Base-by-base conservation (phyloP, 2,329 filamentous ascomycete genomes). In the Ascochyta koolunga region DNA sequence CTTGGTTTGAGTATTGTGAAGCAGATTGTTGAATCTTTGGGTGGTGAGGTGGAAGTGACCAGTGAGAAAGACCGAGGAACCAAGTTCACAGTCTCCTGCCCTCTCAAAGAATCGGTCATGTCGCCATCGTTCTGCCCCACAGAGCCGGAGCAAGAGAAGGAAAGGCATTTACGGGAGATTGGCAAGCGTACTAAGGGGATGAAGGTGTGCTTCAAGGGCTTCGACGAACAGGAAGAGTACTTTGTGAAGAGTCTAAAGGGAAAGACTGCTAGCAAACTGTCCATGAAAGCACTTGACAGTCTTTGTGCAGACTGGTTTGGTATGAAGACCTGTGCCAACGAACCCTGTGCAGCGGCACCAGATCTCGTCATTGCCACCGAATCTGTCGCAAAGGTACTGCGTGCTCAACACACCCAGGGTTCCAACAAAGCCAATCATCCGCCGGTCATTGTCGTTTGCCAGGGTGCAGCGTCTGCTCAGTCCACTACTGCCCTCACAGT, bases 1-100 rank as follows among this genome's bases (percentile, higher is more conserved):
- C 63, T 77, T 2, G 74, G 74, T 18, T 61, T 77, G n/a, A 71
- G 66, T 25, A 76, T 77, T 27, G 73, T 76, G 32, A 72, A 73
- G 49, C 71, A 73, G 49, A 72, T 76, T 41, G 69, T 76, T 5
- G 68, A 71, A 27, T 70, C 70, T 16, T 46, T 76, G 7, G 70
- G 69, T 18, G 74, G 74, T 18, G 70, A 70, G 16, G 69, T 77
- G 11, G 68, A 75, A 44, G 69, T 76, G 2, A 60, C 65, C 21
- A 75, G 72, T 27, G 65, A 71, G 32, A 70, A 69, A 42, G 70
- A 69, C 18, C 57, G 65, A 10, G 74, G 74, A 22, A 76, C 74
- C 2, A 71, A 73, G 36, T 71, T 76, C 42, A 71, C 66, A 4
- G 73, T 76, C 39, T 67, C 59, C 29, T 74, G 72, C 43, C 71